phyloP scores from a whole-genome alignment of 2,329 filamentous ascomycete species.

The Ciborinia camelliae region DNA sequence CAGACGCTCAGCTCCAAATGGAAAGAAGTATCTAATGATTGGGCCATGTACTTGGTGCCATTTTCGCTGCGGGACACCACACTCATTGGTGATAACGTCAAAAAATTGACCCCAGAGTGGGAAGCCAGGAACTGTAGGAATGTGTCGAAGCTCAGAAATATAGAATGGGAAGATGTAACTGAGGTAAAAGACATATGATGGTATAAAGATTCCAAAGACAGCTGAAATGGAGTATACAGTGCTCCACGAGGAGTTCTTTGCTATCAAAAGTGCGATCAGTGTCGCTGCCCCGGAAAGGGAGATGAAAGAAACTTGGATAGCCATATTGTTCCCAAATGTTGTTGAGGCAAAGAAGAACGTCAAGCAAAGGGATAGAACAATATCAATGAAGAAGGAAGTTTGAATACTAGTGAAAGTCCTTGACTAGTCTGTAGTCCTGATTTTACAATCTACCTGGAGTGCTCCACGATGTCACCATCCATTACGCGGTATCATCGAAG shows the following conservation, averaged over 20 bases:
- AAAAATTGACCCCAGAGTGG: constrained; percentile 46
- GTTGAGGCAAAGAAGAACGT: background rate
- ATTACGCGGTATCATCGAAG: too few relatives aligned
- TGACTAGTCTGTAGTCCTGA: background rate
- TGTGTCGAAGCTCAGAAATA: constrained; percentile 42
- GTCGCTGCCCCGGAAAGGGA: constrained; percentile 14
- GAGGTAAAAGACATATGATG: constrained; percentile 39
- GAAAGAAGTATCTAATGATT: constrained; percentile 47
- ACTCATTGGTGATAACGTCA: constrained; percentile 42
- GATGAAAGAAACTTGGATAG: constrained; percentile 8
- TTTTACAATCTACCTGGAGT: background rate
- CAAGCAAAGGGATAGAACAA: background rate
- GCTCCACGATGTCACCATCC: background rate
- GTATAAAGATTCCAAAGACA: constrained; percentile 27
- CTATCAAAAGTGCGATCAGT: constrained; percentile 22
- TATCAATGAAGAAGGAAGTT: background rate
- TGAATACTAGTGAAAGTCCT: background rate
- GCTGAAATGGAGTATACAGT: constrained; percentile 21
- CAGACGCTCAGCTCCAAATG: constrained; percentile 44
- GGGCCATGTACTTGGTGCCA: constrained; percentile 44
- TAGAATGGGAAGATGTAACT: constrained; percentile 44
- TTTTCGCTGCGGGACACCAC: constrained; percentile 42
- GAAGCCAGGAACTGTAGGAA: constrained; percentile 43
- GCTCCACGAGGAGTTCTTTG: constrained; percentile 24
- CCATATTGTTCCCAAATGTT: constrained; percentile 8